These are phyloP conservation scores for Trametes cingulata DNA, from an alignment of 768 basidiomycete genomes.

Conservation along the genomic window DNA sequence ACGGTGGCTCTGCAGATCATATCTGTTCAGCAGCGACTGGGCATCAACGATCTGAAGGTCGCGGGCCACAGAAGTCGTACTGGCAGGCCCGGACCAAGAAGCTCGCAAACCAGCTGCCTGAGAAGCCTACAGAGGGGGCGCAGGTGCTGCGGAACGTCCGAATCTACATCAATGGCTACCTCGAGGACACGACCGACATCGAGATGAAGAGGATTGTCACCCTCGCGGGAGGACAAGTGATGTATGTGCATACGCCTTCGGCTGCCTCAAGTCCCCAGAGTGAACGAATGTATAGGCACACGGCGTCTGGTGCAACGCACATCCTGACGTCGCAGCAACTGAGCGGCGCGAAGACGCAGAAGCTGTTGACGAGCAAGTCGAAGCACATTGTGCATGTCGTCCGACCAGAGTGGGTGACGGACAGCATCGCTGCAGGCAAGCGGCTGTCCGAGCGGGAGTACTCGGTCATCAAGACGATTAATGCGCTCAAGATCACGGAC, in stretches of 20 bases:
- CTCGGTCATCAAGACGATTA: conserved; percentile 43
- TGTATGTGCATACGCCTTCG: conserved; percentile 43
- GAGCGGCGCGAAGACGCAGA: conserved; percentile 72
- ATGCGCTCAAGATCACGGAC: conserved; percentile 39
- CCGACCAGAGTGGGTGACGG: conserved; percentile 72
- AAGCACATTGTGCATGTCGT: conserved; percentile 60
- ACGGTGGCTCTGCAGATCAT: conserved; percentile 42
- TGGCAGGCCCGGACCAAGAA: conserved; percentile 28
- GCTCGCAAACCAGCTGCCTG: conserved; percentile 30
- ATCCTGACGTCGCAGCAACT: conserved; percentile 74
- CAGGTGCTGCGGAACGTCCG: conserved; percentile 42
- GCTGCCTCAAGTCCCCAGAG: conserved; percentile 7
- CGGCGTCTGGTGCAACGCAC: conserved; percentile 70
- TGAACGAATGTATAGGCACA: conserved; percentile 39
- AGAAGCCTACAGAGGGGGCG: conserved; percentile 12
- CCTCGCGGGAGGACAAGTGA: conserved; percentile 63
- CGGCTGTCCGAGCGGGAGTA: conserved; percentile 64
- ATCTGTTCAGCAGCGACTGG: conserved; percentile 60
- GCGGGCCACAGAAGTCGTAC: conserved; percentile 23
- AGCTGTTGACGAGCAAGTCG: conserved; percentile 52
- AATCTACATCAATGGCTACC: conserved; percentile 72
- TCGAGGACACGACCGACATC: conserved; percentile 71
- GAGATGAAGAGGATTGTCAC: conserved; percentile 72
- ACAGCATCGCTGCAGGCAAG: conserved; percentile 63
- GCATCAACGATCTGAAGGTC: conserved; percentile 34